Conservation (phyloP, 257 asterid species). For the Salvia splendens region DNA sequence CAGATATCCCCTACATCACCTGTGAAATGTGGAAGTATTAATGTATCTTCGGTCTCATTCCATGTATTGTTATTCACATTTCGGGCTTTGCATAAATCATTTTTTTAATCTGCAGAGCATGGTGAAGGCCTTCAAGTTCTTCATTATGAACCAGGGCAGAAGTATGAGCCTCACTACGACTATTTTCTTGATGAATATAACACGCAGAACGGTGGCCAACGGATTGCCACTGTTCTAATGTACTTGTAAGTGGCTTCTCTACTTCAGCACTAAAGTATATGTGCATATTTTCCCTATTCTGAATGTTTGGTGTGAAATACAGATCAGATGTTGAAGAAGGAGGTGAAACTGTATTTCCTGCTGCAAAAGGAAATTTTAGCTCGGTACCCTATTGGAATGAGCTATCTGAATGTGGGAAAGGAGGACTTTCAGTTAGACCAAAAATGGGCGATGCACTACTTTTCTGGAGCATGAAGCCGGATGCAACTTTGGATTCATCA, state of each 20-base stretch:
- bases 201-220: constrained; percentile 93
- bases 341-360: constrained; percentile 97
- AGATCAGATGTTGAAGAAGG: constrained; percentile 99
- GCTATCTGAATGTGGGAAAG: constrained; percentile 93
- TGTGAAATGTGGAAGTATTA: not conserved
- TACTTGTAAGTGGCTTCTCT: constrained; percentile 70
- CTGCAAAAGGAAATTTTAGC: constrained; percentile 81
- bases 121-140: constrained; percentile 97
- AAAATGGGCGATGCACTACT: constrained; percentile 95
- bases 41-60: not conserved
- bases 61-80: constrained; percentile 2
- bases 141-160: constrained; percentile 97
- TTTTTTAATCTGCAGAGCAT: constrained; percentile 58
- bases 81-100: constrained; percentile 27
- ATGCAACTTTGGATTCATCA: constrained; percentile 80
- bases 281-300: not conserved
- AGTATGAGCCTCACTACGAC: constrained; percentile 94
- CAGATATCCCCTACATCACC: not conserved
- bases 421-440: constrained; percentile 90
- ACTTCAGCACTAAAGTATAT: constrained; percentile 13
- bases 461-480: constrained; percentile 99
- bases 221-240: constrained; percentile 95
- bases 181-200: constrained; percentile 83
- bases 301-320: constrained; percentile 35
- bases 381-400: constrained; percentile 93